These are phyloP conservation scores for Ganoderma multipileum DNA, from an alignment of 1,284 basidiomycete genomes.

Conservation along the genomic window DNA sequence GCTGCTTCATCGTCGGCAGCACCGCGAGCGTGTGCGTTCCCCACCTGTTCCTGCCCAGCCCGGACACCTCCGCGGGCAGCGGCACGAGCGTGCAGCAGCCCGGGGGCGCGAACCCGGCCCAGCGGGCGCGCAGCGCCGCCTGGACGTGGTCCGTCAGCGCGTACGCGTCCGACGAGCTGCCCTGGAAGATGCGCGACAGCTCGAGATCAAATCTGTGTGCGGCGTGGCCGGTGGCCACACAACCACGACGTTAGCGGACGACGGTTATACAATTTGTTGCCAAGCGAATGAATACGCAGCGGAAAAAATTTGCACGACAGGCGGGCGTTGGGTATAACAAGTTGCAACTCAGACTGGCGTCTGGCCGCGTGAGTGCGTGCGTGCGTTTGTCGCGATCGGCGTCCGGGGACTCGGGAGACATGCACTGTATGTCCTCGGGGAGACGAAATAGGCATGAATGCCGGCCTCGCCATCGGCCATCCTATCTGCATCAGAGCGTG, in stretches of 20 bases:
- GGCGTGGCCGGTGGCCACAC: not conserved
- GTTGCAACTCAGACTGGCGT: not conserved
- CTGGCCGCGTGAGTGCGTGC: not conserved
- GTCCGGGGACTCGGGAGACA: not conserved
- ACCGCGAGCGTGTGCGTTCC: slow-evolving; percentile 25
- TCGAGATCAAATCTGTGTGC: slow-evolving; percentile 26
- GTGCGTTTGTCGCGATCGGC: not conserved
- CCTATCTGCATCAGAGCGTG: not conserved
- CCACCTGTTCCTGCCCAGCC: slow-evolving; percentile 10
- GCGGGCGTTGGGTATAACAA: not conserved
- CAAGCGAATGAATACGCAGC: not conserved
- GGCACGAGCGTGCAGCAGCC: slow-evolving; percentile 29
- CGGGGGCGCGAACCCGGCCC: slow-evolving; percentile 28
- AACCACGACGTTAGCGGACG: not conserved
- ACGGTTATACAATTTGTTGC: not conserved
- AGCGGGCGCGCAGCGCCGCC: slow-evolving; percentile 18
- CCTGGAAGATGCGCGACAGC: slow-evolving; percentile 27
- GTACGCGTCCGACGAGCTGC: slow-evolving; percentile 7
- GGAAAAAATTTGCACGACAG: not conserved
- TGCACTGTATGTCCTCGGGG: not conserved
- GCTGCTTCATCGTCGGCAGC: slow-evolving; percentile 33
- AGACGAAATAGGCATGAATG: not conserved
- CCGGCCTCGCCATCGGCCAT: not conserved
- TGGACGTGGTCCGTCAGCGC: slow-evolving; percentile 25
- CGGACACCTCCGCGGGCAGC: slow-evolving; percentile 15